phyloP scores from a whole-genome alignment of 768 basidiomycete species.

The Baorangia bicolor region DNA sequence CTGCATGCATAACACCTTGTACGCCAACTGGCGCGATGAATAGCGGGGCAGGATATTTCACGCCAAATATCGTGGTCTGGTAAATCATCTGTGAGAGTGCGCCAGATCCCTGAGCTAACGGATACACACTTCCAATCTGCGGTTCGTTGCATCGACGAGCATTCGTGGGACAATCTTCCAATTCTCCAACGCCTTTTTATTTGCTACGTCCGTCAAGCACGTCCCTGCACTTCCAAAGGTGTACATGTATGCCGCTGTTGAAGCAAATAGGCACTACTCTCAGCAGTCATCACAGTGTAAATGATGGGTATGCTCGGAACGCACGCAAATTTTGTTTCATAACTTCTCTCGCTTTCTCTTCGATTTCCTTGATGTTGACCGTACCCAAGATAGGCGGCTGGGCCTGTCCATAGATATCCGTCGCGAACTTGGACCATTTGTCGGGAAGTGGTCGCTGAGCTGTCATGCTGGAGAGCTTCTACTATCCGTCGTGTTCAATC shows the following conservation, averaged over 20 bases:
- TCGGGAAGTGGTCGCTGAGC: conserved; percentile 14
- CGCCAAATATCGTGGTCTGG: conserved; percentile 71
- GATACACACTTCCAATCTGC: conserved; percentile 55
- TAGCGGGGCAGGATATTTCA: conserved; percentile 58
- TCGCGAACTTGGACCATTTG: conserved; percentile 29
- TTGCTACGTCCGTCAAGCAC: conserved; percentile 62
- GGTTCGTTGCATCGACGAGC: conserved; percentile 59
- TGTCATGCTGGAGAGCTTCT: conserved; percentile 15
- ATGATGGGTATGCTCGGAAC: conserved; percentile 12
- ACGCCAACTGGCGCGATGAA: conserved; percentile 77
- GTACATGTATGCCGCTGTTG: conserved; percentile 68
- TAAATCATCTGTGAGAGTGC: neutral
- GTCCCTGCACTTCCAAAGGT: conserved; percentile 77
- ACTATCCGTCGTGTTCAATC: neutral
- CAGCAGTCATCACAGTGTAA: neutral
- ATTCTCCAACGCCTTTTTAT: conserved; percentile 59
- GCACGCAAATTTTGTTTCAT: conserved; percentile 56
- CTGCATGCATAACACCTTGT: conserved; percentile 68
- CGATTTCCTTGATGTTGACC: conserved; percentile 59
- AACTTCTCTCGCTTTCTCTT: conserved; percentile 60
- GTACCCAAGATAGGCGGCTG: conserved; percentile 47
- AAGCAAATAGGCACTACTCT: neutral
- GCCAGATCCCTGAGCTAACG: no score
- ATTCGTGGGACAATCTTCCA: conserved; percentile 82
- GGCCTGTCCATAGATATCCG: conserved; percentile 17